phyloP scores from a whole-genome alignment of 2,329 filamentous ascomycete genomes.

The Bipolaris gigantea region DNA sequence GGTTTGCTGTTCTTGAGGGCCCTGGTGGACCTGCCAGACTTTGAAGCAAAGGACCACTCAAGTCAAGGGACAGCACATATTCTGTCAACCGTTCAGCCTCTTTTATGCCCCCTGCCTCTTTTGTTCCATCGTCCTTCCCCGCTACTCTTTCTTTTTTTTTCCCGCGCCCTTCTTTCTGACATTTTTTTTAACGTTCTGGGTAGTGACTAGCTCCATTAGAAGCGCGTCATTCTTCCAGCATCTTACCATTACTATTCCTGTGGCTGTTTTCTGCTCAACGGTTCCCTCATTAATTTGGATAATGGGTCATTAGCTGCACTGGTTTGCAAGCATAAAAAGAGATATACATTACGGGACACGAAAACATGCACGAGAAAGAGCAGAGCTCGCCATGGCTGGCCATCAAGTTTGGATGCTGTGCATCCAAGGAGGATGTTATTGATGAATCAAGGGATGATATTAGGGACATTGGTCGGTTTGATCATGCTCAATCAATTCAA shows the following conservation, averaged over 20 bases:
- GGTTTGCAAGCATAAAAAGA: conserved; percentile 28
- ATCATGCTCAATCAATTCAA: conserved; percentile 9
- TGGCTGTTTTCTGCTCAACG: conserved; percentile 1
- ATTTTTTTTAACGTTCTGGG: conserved; percentile 14
- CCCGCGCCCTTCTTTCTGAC: not conserved
- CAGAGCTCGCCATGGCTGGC: conserved; percentile 37
- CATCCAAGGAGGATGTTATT: conserved; percentile 35
- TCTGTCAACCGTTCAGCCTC: conserved; percentile 6
- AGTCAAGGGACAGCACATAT: conserved; percentile 17
- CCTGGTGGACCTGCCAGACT: conserved; percentile 17
- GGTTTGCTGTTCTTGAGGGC: conserved; percentile 28
- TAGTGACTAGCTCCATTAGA: not conserved
- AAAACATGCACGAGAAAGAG: conserved; percentile 20
- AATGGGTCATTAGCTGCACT: conserved; percentile 33
- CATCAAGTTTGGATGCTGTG: conserved; percentile 45
- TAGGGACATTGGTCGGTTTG: conserved; percentile 34
- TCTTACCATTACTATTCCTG: not conserved
- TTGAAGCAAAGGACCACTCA: conserved; percentile 16
- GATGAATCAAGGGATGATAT: conserved; percentile 27
- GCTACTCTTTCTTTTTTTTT: conserved; percentile 5
- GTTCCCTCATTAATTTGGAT: conserved; percentile 6
- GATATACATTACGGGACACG: conserved; percentile 19
- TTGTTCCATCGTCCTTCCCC: conserved; percentile 9
- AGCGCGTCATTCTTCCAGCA: conserved; percentile 6
- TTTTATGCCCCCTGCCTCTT: conserved; percentile 3